phyloP scores from a whole-genome alignment of 2,329 filamentous ascomycete genomes.

The Diaporthe ampelina region DNA sequence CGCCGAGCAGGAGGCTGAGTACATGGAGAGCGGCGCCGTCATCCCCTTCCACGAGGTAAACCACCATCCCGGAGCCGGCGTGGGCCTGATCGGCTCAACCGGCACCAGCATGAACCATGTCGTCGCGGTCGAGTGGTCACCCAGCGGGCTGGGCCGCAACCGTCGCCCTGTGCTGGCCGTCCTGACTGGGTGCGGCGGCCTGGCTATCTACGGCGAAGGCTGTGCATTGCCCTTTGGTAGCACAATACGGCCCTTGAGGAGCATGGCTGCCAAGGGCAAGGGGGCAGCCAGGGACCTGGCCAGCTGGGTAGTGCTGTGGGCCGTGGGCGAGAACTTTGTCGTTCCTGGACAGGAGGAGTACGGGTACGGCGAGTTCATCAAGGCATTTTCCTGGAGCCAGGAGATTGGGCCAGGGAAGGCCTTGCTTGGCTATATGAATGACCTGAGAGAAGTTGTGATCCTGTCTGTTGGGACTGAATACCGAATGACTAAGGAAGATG shows the following conservation, averaged over 20 bases:
- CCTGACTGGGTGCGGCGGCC: slow-evolving; percentile 63
- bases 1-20: slow-evolving; percentile 45
- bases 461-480: slow-evolving; percentile 61
- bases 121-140: slow-evolving; percentile 69
- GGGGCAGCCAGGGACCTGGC: slow-evolving; percentile 56
- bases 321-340: slow-evolving; percentile 65
- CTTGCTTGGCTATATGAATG: slow-evolving; percentile 66
- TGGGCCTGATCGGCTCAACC: slow-evolving; percentile 60
- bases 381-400: slow-evolving; percentile 67
- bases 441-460: slow-evolving; percentile 64
- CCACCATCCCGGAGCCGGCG: slow-evolving; percentile 60
- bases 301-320: slow-evolving; percentile 69
- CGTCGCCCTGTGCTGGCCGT: slow-evolving; percentile 65
- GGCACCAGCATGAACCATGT: slow-evolving; percentile 69
- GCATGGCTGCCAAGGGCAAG: slow-evolving; percentile 49
- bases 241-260: slow-evolving; percentile 60
- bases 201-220: slow-evolving; percentile 68
- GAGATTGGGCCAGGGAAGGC: slow-evolving; percentile 57
- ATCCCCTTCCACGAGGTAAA: slow-evolving; percentile 45
- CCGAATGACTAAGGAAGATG: slow-evolving; percentile 43
- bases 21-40: slow-evolving; percentile 50
- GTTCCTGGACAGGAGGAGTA: slow-evolving; percentile 60
- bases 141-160: slow-evolving; percentile 68
- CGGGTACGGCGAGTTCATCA: slow-evolving; percentile 61
- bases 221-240: slow-evolving; percentile 42